phyloP scores from a whole-genome alignment of 176 grass and related monocot species.

The Triticum dicoccoides region DNA sequence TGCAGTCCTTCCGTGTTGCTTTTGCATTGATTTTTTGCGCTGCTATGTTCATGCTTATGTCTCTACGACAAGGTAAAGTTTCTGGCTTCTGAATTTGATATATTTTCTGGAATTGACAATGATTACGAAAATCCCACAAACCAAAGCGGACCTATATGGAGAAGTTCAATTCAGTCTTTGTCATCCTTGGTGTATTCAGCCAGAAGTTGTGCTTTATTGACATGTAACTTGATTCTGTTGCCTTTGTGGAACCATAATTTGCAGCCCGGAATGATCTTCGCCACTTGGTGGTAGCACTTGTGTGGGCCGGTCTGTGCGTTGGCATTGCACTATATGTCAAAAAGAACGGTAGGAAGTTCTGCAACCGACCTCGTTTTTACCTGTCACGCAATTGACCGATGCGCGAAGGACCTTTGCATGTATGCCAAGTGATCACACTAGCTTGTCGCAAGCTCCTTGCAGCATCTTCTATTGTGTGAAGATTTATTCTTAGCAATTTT shows the following conservation, averaged over 20 bases:
- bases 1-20: conserved; percentile 82
- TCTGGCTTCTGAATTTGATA: neutral
- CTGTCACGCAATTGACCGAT: conserved; percentile 41
- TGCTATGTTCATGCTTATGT: conserved; percentile 67
- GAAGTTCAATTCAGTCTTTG: neutral
- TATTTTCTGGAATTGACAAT: neutral
- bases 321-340: conserved; percentile 55
- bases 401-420: neutral
- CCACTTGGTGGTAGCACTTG: conserved; percentile 56
- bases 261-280: conserved; percentile 58
- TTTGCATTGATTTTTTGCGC: conserved; percentile 63
- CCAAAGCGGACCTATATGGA: neutral
- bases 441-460: neutral
- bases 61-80: conserved; percentile 73
- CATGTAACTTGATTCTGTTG: neutral
- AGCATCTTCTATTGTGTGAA: neutral
- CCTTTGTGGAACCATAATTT: neutral
- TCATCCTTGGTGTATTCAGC: neutral
- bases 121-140: neutral
- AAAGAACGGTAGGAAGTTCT: conserved; percentile 71
- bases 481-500: neutral
- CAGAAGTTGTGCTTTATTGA: neutral
- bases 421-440: neutral
- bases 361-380: conserved; percentile 70
- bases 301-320: conserved; percentile 62